Evolutionary conservation across 192 early-diverging fungal genomes (phyloP).

Genomic region (Mortierella hygrophila): DNA sequence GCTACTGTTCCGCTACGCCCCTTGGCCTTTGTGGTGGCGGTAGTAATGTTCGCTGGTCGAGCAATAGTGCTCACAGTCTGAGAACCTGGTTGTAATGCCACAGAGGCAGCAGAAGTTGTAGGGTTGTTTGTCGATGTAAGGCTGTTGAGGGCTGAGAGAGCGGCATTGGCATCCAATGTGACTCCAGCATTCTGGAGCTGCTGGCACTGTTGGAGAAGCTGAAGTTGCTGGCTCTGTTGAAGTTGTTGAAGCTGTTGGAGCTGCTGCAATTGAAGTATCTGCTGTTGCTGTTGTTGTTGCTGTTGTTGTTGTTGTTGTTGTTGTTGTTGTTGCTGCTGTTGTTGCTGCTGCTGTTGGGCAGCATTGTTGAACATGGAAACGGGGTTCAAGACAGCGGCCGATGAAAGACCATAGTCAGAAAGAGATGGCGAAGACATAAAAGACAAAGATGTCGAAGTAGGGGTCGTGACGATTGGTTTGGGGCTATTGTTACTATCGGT

Average conservation of each 20-base stretch:
- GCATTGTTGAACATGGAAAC: background rate
- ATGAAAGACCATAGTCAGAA: background rate
- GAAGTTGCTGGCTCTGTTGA: constrained; percentile 8
- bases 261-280: constrained; percentile 17
- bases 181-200: constrained; percentile 16
- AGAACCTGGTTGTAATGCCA: background rate
- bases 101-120: background rate
- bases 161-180: constrained; percentile 10
- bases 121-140: background rate
- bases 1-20: background rate
- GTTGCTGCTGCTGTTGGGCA: constrained; percentile 8
- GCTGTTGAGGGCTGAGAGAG: background rate
- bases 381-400: background rate
- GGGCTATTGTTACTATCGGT: background rate
- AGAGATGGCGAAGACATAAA: constrained; percentile 18
- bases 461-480: constrained; percentile 25
- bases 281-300: constrained; percentile 20
- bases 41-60: background rate
- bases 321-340: constrained; percentile 1
- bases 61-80: background rate
- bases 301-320: background rate
- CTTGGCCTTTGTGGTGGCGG: background rate
- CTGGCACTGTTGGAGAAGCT: constrained; percentile 4
- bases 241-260: constrained; percentile 13
- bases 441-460: constrained; percentile 9